A percentile compares a stretch with the other conserved stretches of the same genome.
phyloP scores from a whole-genome alignment of 2,329 filamentous ascomycete species.

The Canariomyces notabilis region DNA sequence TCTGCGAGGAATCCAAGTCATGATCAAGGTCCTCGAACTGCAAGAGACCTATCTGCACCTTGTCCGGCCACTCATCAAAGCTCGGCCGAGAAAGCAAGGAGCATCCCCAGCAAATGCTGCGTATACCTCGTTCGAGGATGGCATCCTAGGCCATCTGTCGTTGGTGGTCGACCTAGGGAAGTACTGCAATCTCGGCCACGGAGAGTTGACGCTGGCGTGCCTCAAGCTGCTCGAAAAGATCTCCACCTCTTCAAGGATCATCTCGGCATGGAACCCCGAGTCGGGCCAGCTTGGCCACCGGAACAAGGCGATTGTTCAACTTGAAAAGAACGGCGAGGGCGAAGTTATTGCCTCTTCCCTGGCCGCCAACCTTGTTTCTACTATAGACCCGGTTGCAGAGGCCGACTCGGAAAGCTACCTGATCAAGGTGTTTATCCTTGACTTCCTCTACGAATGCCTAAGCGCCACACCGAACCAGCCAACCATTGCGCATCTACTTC shows the following conservation, averaged over 20 bases:
- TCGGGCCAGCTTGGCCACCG: constrained; percentile 59
- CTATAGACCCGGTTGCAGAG: constrained; percentile 68
- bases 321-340: constrained; percentile 75
- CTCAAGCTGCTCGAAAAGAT: constrained; percentile 81
- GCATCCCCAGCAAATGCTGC: constrained; percentile 66
- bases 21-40: constrained; percentile 76
- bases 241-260: constrained; percentile 75
- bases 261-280: constrained; percentile 61
- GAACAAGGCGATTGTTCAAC: constrained; percentile 81
- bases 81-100: constrained; percentile 54
- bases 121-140: constrained; percentile 88
- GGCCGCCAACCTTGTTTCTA: constrained; percentile 60
- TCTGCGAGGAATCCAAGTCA: constrained; percentile 74
- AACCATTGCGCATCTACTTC: constrained; percentile 81
- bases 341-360: constrained; percentile 74
- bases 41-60: constrained; percentile 91
- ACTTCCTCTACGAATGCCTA: constrained; percentile 79
- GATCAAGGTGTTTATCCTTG: constrained; percentile 78
- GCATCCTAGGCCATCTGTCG: constrained; percentile 72
- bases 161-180: constrained; percentile 78
- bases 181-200: constrained; percentile 80
- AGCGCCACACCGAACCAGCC: constrained; percentile 69
- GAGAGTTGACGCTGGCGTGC: constrained; percentile 73
- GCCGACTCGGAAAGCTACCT: constrained; percentile 67
- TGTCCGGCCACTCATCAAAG: constrained; percentile 71